These are phyloP conservation scores for Oryza glumipatula DNA, from an alignment of 176 grass and related monocot genomes.

Conservation along the genomic window DNA sequence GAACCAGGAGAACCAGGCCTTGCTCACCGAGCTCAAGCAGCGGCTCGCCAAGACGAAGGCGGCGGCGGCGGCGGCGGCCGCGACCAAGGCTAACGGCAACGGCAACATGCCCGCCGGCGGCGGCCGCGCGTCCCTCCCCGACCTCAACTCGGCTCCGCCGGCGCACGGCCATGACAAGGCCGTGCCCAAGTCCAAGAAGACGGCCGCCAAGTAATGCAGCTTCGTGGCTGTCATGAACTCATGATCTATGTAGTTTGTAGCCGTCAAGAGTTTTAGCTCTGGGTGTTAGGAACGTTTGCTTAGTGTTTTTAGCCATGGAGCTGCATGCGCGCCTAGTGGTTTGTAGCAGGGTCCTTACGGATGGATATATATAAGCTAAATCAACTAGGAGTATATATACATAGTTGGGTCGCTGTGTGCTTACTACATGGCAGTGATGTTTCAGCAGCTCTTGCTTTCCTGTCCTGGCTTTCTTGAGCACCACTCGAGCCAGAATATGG, in stretches of 20 bases:
- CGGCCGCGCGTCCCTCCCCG: constrained; percentile 46
- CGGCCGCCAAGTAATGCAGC: constrained; percentile 37
- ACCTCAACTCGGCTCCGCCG: constrained; percentile 57
- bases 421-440: constrained; percentile 20
- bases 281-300: constrained; percentile 36
- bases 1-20: constrained; percentile 77
- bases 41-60: constrained; percentile 55
- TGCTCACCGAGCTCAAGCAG: constrained; percentile 76
- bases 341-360: constrained; percentile 31
- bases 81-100: constrained; percentile 3
- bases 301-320: constrained; percentile 41
- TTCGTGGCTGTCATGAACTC: not conserved
- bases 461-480: constrained; percentile 20
- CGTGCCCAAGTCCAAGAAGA: constrained; percentile 44
- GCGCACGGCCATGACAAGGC: constrained; percentile 35
- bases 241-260: constrained; percentile 10
- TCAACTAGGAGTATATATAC: constrained; percentile 51
- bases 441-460: constrained; percentile 29
- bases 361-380: constrained; percentile 43
- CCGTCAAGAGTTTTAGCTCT: constrained; percentile 28
- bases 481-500: constrained; percentile 9
- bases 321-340: constrained; percentile 6
- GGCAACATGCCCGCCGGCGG: constrained; percentile 3
- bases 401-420: constrained; percentile 23
- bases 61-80: not conserved